These are phyloP conservation scores for Verbena officinalis DNA, from an alignment of 257 asterid genomes.

Conservation along the genomic window DNA sequence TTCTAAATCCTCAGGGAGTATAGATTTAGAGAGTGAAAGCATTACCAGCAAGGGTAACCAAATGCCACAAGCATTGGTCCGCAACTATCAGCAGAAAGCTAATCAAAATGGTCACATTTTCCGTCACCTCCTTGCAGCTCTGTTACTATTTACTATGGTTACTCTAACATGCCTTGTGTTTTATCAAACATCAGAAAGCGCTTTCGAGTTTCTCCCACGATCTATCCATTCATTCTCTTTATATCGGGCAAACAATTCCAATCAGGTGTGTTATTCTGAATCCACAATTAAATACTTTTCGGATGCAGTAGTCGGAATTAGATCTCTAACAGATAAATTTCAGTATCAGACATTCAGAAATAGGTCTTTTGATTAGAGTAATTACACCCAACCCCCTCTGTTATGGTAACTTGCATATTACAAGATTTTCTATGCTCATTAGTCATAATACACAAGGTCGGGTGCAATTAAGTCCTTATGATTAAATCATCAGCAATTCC, in stretches of 20 bases:
- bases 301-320: background rate
- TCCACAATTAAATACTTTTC: no score
- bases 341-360: no score
- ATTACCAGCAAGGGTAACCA: background rate
- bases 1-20: slow-evolving; percentile 2
- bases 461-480: no score
- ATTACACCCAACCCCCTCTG: no score
- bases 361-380: no score
- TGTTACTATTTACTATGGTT: slow-evolving; percentile 20
- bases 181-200: slow-evolving; percentile 16
- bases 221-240: slow-evolving; percentile 13
- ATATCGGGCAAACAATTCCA: slow-evolving; percentile 9
- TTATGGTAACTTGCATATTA: no score
- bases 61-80: background rate
- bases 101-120: background rate
- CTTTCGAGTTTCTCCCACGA: slow-evolving; percentile 15
- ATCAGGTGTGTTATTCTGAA: slow-evolving; percentile 4
- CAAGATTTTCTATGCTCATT: no score
- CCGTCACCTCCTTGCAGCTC: slow-evolving; percentile 11
- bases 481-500: background rate
- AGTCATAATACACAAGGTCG: no score
- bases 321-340: background rate
- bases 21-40: slow-evolving; percentile 19
- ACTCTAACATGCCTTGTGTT: slow-evolving; percentile 29
- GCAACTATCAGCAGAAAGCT: background rate